Evolutionary conservation across 148 eudicot genomes (phyloP), one percentile per base, ranked within the genome.

Genomic region (Beta vulgaris): DNA sequence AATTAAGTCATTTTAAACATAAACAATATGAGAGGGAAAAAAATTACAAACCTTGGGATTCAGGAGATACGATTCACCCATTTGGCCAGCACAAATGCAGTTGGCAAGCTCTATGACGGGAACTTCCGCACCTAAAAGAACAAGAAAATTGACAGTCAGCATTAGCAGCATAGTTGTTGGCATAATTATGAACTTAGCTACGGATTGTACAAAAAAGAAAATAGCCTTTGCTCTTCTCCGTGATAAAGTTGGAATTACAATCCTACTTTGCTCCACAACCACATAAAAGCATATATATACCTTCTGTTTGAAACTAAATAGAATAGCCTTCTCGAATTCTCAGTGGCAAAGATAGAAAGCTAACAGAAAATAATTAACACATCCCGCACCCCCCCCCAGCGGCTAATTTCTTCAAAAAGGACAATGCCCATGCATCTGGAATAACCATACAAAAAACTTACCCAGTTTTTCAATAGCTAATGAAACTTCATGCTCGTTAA

Each of bases 391-490:
- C 65, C 15, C 31, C 59, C 12, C 9, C 42, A 28, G 14, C 51
- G 34, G 4, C 32, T 23, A 31, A 51, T 23, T 62, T 16, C 67
- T 70, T 35, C 43, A 18, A 51, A 66, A 69, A 57, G 6, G 7
- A 10, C 19, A 5, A 35, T 23, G 21, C 21, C 25, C 5, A 35
- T 12, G 21, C 44, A 65, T 60, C 19, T 40, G 55, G n/a, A n/a
- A 36, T 15, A 55, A 44, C 35, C 23, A 44, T 18, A 26, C 28
- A 28, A 73, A 19, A 7, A 76, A 77, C 86, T 83, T 76, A 95
- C 98, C 98, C 79, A 85, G 88, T 70, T 79, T 88, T 68, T 95
- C 97, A 80, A 95, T 88, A 58, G 93, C 97, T 55, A 82, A 79
- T 72, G 97, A 95, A 82, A 95, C 90, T 60, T 92, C 93, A 23